A percentile compares a stretch with the other conserved stretches of the same genome.
These are phyloP conservation scores for Cadophora sp. DNA, from an alignment of 2,329 filamentous ascomycete genomes.

Conservation along the genomic window DNA sequence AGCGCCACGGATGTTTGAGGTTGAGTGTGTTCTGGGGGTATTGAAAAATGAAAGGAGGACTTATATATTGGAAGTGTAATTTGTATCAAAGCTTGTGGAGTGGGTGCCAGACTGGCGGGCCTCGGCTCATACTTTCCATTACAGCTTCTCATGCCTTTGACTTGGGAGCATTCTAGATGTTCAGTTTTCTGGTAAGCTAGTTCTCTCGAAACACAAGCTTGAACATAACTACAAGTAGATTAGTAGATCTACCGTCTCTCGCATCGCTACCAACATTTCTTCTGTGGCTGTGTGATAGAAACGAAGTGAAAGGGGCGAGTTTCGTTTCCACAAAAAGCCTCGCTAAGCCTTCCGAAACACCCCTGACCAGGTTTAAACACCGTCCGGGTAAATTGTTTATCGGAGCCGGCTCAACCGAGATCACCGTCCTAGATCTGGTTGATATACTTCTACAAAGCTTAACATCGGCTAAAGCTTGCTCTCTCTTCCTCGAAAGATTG, in stretches of 20 bases:
- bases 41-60: neutral
- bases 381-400: slow-evolving; percentile 9
- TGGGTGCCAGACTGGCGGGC: neutral
- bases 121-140: neutral
- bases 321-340: neutral
- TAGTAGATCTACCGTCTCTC: neutral
- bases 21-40: neutral
- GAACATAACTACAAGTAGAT: neutral
- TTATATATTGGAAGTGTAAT: neutral
- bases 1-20: neutral
- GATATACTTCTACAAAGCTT: neutral
- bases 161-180: neutral
- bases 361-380: neutral
- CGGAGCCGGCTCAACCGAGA: slow-evolving; percentile 11
- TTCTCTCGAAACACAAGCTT: neutral
- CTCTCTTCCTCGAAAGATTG: neutral
- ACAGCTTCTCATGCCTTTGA: neutral
- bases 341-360: neutral
- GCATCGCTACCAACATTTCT: neutral
- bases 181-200: neutral
- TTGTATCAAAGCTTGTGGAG: slow-evolving; percentile 2
- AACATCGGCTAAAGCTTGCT: neutral
- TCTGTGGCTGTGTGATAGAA: neutral
- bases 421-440: slow-evolving; percentile 1
- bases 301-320: slow-evolving; percentile 9